A percentile compares a stretch with the other conserved stretches of the same genome.
Conservation (phyloP, 305 asterid species). For the Fraxinus floribunda region DNA sequence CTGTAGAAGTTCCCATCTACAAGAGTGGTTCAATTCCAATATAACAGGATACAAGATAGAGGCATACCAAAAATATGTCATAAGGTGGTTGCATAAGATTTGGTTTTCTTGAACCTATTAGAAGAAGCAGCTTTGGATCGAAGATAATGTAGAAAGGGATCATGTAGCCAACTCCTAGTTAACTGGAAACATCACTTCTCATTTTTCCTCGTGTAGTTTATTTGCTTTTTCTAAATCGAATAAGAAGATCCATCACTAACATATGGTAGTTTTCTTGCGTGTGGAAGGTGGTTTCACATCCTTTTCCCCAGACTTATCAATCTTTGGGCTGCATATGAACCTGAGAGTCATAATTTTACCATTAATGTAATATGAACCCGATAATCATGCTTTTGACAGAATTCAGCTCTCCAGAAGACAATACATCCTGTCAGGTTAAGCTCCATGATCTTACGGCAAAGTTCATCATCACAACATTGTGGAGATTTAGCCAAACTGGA, state of each 20-base stretch:
- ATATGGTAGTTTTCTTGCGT: neutral
- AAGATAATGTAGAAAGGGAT: neutral
- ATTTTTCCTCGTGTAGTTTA: neutral
- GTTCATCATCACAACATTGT: slow-evolving; percentile 45
- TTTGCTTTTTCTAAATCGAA: neutral
- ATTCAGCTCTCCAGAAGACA: slow-evolving; percentile 48
- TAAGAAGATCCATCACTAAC: neutral
- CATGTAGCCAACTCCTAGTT: neutral
- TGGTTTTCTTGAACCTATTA: neutral
- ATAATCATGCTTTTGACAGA: slow-evolving; percentile 44
- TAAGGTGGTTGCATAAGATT: neutral
- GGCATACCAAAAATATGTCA: neutral
- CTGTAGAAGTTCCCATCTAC: neutral
- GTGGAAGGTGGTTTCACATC: neutral
- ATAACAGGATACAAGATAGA: neutral
- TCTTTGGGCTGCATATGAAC: neutral
- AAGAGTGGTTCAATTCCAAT: neutral
- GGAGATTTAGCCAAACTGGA: slow-evolving; percentile 67
- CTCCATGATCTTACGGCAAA: slow-evolving; percentile 55
- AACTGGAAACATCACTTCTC: neutral
- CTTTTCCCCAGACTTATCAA: neutral
- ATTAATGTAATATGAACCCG: neutral
- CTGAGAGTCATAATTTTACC: neutral
- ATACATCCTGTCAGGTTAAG: slow-evolving; percentile 70
- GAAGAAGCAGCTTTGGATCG: neutral